Conservation (phyloP, 106 monocot species). For the Apostasia ramifera region DNA sequence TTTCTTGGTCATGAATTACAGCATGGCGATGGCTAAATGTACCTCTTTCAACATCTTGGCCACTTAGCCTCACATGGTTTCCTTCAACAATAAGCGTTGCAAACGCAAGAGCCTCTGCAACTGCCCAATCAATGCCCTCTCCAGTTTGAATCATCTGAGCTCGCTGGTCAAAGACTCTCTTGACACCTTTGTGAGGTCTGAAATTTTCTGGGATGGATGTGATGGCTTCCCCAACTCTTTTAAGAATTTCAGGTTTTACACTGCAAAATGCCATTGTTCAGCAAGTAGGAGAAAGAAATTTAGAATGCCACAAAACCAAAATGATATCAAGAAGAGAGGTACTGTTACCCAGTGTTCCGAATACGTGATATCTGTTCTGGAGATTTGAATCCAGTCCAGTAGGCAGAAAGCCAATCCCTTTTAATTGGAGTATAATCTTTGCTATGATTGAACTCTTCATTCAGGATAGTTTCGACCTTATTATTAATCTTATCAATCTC, state of each 20-base stretch:
- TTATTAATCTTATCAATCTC: slow-evolving; percentile 63
- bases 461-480: slow-evolving; percentile 67
- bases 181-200: slow-evolving; percentile 70
- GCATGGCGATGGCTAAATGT: slow-evolving; percentile 95
- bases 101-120: slow-evolving; percentile 94
- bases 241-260: slow-evolving; percentile 86
- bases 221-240: slow-evolving; percentile 80
- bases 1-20: slow-evolving; percentile 84
- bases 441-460: slow-evolving; percentile 82
- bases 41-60: slow-evolving; percentile 99
- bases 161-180: slow-evolving; percentile 75
- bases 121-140: slow-evolving; percentile 94
- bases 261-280: slow-evolving; percentile 21
- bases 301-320: not conserved
- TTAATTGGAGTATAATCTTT: slow-evolving; percentile 83
- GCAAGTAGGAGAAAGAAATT: not conserved
- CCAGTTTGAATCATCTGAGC: slow-evolving; percentile 82
- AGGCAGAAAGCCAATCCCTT: slow-evolving; percentile 91
- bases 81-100: slow-evolving; percentile 91
- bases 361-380: slow-evolving; percentile 94
- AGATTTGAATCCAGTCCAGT: slow-evolving; percentile 94
- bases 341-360: slow-evolving; percentile 76
- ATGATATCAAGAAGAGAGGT: not conserved
- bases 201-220: slow-evolving; percentile 81
- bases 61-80: slow-evolving; percentile 93